Conservation (phyloP, 225 moss, liverwort and hornwort species). For the Bryoerythrophyllum caledonicum region DNA sequence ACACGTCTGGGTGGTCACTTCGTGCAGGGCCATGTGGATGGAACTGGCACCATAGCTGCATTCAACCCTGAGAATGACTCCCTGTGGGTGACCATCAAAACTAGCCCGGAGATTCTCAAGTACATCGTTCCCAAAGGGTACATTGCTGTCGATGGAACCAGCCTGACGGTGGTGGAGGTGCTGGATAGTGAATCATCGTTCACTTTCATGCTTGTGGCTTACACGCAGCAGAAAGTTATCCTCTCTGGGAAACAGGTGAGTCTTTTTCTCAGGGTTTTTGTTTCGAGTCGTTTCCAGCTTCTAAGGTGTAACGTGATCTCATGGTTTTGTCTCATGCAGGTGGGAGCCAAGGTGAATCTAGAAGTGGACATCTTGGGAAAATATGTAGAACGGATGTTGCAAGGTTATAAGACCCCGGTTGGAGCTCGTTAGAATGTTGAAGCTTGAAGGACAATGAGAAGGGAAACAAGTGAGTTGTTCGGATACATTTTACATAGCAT, state of each 20-base stretch:
- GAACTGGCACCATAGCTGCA: constrained; percentile 76
- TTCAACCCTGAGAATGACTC: constrained; percentile 81
- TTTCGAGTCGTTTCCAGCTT: constrained; percentile 1
- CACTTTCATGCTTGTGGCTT: constrained; percentile 92
- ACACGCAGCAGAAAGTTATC: constrained; percentile 81
- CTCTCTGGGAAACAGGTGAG: constrained; percentile 67
- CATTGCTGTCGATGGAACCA: constrained; percentile 93
- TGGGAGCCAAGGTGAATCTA: constrained; percentile 80
- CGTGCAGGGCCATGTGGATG: constrained; percentile 97
- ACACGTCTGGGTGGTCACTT: constrained; percentile 94
- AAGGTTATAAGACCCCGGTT: constrained; percentile 59
- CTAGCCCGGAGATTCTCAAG: constrained; percentile 70
- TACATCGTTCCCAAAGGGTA: constrained; percentile 93
- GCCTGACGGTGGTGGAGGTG: constrained; percentile 88
- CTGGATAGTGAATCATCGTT: constrained; percentile 73
- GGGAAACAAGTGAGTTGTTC: neutral
- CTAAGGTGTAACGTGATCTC: neutral
- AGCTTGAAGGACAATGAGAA: neutral
- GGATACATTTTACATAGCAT: neutral
- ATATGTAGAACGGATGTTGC: constrained; percentile 89
- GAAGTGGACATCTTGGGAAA: constrained; percentile 95
- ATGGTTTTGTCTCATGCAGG: constrained; percentile 41
- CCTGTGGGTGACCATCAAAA: constrained; percentile 80
- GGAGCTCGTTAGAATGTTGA: neutral
- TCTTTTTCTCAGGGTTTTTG: neutral